Base-by-base conservation (phyloP, 768 basidiomycete species). In the Psilocybe tampanensis region DNA sequence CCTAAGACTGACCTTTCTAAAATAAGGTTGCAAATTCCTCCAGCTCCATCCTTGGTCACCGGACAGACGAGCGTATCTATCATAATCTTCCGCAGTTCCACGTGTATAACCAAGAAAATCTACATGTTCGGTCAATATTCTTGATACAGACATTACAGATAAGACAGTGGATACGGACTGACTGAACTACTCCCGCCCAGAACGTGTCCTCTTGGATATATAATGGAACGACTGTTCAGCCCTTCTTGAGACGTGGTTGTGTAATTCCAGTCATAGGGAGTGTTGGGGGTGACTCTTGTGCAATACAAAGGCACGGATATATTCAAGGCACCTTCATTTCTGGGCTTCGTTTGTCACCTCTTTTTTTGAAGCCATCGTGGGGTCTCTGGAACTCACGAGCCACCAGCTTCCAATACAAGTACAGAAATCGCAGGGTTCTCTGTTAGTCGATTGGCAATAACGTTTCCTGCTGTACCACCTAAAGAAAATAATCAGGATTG, bases 1-100 rank as follows among this genome's bases (percentile, higher is more conserved):
- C n/a, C 36, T 13, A 39, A n/a, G 4, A 39, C 36, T 39, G 36
- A 69, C 71, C 61, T 64, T 70, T 11, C 41, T 34, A 24, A 70
- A 54, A 44, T 67, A 70, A 17, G 64, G 62, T 15, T 63, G 55
- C 12, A 76, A 47, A 6, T 56, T 60, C 1, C 53, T 59, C 69
- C 71, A 73, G 0, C 60, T 60, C 85, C 85, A 86, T 3, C 73
- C 73, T 2, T 70, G 53, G 32, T 84, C 80, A 4, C 77, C 82
- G 17, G 74, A 70, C 32, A 79, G 66, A 2, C 63, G 42, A 0
- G 80, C 82, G 67, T 76, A 83, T 55, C 81, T 77, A 58, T 86
- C 80, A 52, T 77, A 86, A 59, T 85, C 84, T n/a, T 70, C 66
- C 7, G 51, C 50, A 3, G 70, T 63, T 2, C 74, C 74, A 1